Conservation (phyloP, 495 filamentous ascomycete species). For the Lindgomyces ingoldianus region DNA sequence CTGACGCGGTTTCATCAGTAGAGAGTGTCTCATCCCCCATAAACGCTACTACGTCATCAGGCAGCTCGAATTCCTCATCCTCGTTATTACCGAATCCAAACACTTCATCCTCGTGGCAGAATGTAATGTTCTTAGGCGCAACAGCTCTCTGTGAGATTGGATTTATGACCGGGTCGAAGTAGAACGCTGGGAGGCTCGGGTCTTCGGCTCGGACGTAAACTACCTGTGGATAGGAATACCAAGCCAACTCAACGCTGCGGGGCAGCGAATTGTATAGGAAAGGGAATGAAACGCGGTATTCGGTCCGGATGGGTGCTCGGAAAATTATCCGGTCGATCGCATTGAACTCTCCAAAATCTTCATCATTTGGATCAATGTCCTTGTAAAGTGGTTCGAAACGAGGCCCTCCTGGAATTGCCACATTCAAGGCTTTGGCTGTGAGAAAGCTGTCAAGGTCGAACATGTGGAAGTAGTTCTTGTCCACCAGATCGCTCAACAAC, state of each 20-base stretch:
- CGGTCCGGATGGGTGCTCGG: conserved; percentile 89
- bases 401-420: conserved; percentile 94
- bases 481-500: conserved; percentile 86
- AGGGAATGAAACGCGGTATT: conserved; percentile 92
- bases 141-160: conserved; percentile 95
- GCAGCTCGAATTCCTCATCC: conserved; percentile 86
- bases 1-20: conserved; percentile 85
- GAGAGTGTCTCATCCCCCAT: conserved; percentile 87
- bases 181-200: conserved; percentile 88
- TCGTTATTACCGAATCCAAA: conserved; percentile 85
- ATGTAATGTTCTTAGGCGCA: conserved; percentile 87
- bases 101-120: conserved; percentile 93
- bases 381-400: conserved; percentile 98
- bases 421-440: conserved; percentile 95
- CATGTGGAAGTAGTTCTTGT: conserved; percentile 98
- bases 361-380: conserved; percentile 97
- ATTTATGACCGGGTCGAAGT: conserved; percentile 97
- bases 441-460: conserved; percentile 95
- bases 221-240: conserved; percentile 91
- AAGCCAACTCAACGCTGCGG: conserved; percentile 87
- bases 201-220: conserved; percentile 90
- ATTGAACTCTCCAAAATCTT: conserved; percentile 99
- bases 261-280: conserved; percentile 96
- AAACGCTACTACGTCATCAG: conserved; percentile 80
- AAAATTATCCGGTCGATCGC: conserved; percentile 99